Base-by-base conservation (phyloP, 345 rosid species). In the Gossypium ekmanianum region DNA sequence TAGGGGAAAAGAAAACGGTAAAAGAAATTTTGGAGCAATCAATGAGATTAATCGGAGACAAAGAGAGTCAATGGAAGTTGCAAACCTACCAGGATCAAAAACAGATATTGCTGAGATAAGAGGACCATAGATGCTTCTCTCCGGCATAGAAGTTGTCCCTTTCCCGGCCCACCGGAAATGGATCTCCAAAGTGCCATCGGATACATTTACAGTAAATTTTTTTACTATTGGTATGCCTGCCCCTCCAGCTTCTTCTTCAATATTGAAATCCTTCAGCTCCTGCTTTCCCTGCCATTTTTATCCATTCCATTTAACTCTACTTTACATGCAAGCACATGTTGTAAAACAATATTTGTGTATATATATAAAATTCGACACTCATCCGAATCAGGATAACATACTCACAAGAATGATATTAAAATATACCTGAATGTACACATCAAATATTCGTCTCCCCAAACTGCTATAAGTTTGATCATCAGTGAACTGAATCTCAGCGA, bases 131-230 rank as follows among this genome's bases (percentile, higher is more conserved):
- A 79, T 77, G 27, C 88, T 89, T 84, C 76, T 73, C 0, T 0
- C 0, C 29, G 91, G 96, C 3, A 86, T 27, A 24, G 34, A 73
- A 24, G 55, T 68, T 10, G 94, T 86, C 62, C 97, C 97, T 80
- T 78, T 89, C 7, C 92, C 92, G 50, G 91, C 89, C 91, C 92
- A 91, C n/a, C 77, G 75, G 1, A 91, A 79, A 51, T 83, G 87
- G 44, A 89, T 85, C 73, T 89, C 92, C 75, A 86, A 48, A 13
- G 83, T 85, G 39, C 61, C 24, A 27, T 81, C 13, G 0, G 79
- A 76, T 72, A 91, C 84, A 11, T 0, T 22, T 2, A 76, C 81
- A 4, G 22, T 27, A 27, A 27, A 83, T 0, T n/a, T 17, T 79
- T 69, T 77, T 11, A 81, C 61, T 17, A 79, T 69, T n/a, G 62